These are phyloP conservation scores for Silybum marianum DNA, from an alignment of 129 eudicot genomes.

Conservation along the genomic window DNA sequence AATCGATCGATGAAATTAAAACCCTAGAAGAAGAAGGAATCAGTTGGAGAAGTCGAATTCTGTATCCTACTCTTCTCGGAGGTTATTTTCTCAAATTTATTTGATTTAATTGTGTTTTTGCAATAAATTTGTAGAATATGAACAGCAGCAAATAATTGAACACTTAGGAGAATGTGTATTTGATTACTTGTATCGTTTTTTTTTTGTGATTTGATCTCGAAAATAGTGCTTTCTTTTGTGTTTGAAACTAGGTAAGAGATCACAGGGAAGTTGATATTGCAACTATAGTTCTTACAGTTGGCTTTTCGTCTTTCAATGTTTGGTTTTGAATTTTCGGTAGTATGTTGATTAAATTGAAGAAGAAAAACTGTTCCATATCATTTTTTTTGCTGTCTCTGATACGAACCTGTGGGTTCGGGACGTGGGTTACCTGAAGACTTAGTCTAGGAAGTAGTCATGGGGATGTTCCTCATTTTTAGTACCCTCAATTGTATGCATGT, in stretches of 20 bases:
- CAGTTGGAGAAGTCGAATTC: constrained; percentile 55
- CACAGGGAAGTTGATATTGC: constrained; percentile 8
- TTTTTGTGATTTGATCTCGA: background rate
- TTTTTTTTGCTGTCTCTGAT: background rate
- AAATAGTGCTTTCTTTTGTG: background rate
- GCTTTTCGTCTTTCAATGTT: background rate
- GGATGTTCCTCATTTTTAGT: too few species aligned
- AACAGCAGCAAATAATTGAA: background rate
- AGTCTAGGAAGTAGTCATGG: too few species aligned
- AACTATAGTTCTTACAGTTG: background rate
- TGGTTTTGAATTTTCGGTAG: background rate
- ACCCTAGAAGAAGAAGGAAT: constrained; percentile 40
- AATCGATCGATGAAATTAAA: constrained; percentile 37
- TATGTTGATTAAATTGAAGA: background rate
- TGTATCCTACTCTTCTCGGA: constrained; percentile 70
- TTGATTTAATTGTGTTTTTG: background rate
- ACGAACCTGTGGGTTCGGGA: too few species aligned
- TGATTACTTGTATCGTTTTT: background rate
- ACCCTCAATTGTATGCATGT: too few species aligned
- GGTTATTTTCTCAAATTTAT: constrained; percentile 29
- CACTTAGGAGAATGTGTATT: background rate
- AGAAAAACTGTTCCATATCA: background rate
- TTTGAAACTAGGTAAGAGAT: background rate
- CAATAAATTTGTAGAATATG: background rate
- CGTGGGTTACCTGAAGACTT: too few species aligned